A percentile compares a stretch with the other conserved stretches of the same genome.
Evolutionary conservation across 2,329 filamentous ascomycete genomes (phyloP).

Genomic region (Aspergillus sojae): DNA sequence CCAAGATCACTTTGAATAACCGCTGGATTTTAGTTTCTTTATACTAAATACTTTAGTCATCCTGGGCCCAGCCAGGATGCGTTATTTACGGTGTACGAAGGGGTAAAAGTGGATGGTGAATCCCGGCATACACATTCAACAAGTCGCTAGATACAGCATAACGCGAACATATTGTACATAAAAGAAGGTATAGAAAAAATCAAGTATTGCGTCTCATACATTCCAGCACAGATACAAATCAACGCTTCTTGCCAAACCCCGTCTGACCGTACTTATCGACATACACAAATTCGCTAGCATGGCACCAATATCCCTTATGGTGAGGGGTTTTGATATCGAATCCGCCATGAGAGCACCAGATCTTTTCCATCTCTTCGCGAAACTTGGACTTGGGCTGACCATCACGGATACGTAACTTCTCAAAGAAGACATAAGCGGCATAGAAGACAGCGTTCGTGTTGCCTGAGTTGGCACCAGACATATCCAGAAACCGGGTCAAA

Average conservation of each 20-base stretch:
- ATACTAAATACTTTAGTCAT: too few species aligned
- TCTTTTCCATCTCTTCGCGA: conserved; percentile 55
- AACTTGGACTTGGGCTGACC: conserved; percentile 56
- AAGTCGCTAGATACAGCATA: neutral
- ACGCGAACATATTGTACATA: neutral
- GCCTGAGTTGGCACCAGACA: conserved; percentile 53
- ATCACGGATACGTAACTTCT: conserved; percentile 58
- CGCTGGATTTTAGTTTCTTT: too few species aligned
- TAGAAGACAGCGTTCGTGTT: conserved; percentile 57
- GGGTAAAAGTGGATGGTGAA: too few species aligned
- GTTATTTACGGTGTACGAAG: too few species aligned
- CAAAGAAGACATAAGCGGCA: conserved; percentile 60
- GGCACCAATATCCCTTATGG: neutral
- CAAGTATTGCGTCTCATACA: too few species aligned
- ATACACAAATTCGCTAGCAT: neutral
- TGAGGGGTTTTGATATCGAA: neutral
- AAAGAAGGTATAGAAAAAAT: neutral
- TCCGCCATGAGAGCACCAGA: conserved; percentile 25
- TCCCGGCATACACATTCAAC: too few species aligned
- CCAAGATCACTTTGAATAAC: too few species aligned
- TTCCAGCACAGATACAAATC: neutral
- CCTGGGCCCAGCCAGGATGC: too few species aligned
- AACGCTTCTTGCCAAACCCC: neutral
- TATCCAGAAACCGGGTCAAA: conserved; percentile 54
- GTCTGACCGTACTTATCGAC: neutral